Evolutionary conservation across 2,329 filamentous ascomycete species (phyloP).

Genomic region (Colletotrichum sp.): DNA sequence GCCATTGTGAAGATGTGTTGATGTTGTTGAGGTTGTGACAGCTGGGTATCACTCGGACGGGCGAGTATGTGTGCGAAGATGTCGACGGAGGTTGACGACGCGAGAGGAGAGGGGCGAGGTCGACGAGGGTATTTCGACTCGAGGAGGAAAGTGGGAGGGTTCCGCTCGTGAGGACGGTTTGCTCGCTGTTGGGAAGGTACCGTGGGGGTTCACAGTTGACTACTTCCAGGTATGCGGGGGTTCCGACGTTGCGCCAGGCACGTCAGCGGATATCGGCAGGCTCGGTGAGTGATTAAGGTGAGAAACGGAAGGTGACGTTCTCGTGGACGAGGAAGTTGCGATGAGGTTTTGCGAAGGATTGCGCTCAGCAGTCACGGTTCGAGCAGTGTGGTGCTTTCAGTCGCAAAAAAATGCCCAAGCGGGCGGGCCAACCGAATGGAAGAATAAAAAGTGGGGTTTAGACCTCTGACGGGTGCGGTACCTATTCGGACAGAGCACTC

Average conservation of each 20-base stretch:
- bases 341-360: constrained; percentile 22
- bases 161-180: constrained; percentile 20
- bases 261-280: constrained; percentile 26
- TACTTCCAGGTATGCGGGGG: constrained; percentile 24
- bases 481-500: not conserved
- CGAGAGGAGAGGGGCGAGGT: not conserved
- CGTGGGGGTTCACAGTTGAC: constrained; percentile 27
- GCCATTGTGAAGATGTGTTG: constrained; percentile 37
- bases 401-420: constrained; percentile 26
- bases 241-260: constrained; percentile 46
- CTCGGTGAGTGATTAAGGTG: not conserved
- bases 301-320: constrained; percentile 5
- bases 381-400: not conserved
- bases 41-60: not conserved
- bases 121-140: not conserved
- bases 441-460: constrained; percentile 3
- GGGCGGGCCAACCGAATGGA: constrained; percentile 14
- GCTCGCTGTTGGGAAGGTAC: constrained; percentile 23
- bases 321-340: constrained; percentile 19
- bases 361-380: constrained; percentile 7
- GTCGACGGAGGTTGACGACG: not conserved
- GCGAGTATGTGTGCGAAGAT: not conserved
- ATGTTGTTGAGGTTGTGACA: not conserved
- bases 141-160: constrained; percentile 15
- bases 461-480: not conserved